Conservation (phyloP, 2,329 filamentous ascomycete genomes). For the Aureobasidium mangrovei region DNA sequence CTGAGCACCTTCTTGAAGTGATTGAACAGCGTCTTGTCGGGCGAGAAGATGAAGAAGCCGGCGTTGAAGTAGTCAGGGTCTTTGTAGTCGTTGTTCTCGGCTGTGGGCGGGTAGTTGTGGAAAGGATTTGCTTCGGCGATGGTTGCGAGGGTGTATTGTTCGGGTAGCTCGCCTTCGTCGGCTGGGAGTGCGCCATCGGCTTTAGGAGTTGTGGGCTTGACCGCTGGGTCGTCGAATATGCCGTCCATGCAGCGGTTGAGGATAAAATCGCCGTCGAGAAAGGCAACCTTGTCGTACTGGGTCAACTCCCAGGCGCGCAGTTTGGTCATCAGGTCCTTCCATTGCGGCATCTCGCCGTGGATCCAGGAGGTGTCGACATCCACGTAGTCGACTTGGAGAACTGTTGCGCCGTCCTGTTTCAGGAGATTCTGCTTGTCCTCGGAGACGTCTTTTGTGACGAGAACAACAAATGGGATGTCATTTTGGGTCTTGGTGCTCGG, state of each 20-base stretch:
- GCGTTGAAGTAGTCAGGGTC: constrained; percentile 28
- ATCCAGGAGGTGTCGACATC: not conserved
- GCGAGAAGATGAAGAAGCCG: constrained; percentile 31
- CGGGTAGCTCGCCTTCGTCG: constrained; percentile 24
- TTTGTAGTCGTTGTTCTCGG: constrained; percentile 24
- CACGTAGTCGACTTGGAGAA: constrained; percentile 18
- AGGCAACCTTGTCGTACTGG: constrained; percentile 27
- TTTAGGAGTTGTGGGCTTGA: constrained; percentile 15
- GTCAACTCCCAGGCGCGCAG: constrained; percentile 30
- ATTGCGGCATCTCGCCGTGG: constrained; percentile 16
- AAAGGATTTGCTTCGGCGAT: constrained; percentile 26
- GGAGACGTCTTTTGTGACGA: constrained; percentile 21
- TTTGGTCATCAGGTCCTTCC: constrained; percentile 31
- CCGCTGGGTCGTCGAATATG: constrained; percentile 26
- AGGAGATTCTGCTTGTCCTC: constrained; percentile 20
- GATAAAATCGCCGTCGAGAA: constrained; percentile 28
- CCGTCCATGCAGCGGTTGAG: constrained; percentile 23
- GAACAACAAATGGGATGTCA: constrained; percentile 23
- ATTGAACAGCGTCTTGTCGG: constrained; percentile 23
- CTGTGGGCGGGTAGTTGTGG: constrained; percentile 29
- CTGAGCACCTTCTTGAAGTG: constrained; percentile 27
- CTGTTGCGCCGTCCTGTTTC: constrained; percentile 20
- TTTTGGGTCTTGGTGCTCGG: constrained; percentile 18
- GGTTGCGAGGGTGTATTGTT: constrained; percentile 27
- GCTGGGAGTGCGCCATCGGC: not conserved